Evolutionary conservation across 441 rosid species (phyloP).

Genomic region (Populus trichocarpa): DNA sequence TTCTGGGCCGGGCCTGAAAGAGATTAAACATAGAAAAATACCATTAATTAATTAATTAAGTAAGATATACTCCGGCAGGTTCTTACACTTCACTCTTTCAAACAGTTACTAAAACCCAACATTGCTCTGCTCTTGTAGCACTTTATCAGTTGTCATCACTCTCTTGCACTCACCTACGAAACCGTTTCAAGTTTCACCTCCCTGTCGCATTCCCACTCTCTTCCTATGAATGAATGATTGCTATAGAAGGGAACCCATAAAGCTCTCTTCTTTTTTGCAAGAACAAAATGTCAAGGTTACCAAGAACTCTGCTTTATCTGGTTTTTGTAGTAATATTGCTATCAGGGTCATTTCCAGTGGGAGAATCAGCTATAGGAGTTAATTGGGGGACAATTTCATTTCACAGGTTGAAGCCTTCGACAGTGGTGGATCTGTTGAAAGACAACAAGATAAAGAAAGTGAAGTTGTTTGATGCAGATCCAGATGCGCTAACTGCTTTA

Average conservation of each 20-base stretch:
- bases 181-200: not conserved
- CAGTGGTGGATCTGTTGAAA: constrained; percentile 89
- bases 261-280: not conserved
- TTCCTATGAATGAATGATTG: not conserved
- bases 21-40: too few relatives aligned
- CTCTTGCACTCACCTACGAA: not conserved
- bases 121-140: not conserved
- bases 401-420: constrained; percentile 68
- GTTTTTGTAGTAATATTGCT: constrained; percentile 20
- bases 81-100: constrained; percentile 2
- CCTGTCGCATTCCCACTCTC: not conserved
- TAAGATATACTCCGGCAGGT: not conserved
- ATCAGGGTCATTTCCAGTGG: constrained; percentile 19
- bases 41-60: not conserved
- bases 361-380: constrained; percentile 72
- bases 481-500: constrained; percentile 52
- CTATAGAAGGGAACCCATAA: not conserved
- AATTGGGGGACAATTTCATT: constrained; percentile 88
- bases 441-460: constrained; percentile 67
- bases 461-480: constrained; percentile 83
- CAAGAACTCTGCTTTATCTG: not conserved
- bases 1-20: too few relatives aligned
- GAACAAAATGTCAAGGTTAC: constrained; percentile 3
- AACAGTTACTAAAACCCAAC: not conserved
- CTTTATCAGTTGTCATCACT: not conserved